Conservation (phyloP, 1,139 yeast genomes). For the Diutina siamensis region DNA sequence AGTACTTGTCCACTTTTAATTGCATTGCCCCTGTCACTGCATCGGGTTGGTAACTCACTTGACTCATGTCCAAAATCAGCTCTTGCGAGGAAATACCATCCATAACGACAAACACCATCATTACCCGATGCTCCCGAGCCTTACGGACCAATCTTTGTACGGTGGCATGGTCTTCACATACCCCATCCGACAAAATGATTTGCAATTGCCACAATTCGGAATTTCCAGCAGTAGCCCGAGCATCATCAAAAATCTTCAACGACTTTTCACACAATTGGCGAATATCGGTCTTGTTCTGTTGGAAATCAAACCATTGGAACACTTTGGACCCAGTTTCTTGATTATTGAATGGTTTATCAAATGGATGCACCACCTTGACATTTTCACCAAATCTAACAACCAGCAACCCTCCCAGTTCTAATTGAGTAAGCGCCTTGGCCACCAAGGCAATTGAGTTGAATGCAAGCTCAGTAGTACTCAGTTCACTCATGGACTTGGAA, state of each 20-base stretch:
- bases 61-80: slow-evolving; percentile 90
- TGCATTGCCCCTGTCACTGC: slow-evolving; percentile 61
- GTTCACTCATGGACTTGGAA: slow-evolving; percentile 94
- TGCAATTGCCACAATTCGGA: slow-evolving; percentile 87
- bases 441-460: slow-evolving; percentile 92
- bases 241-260: slow-evolving; percentile 62
- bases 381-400: slow-evolving; percentile 85
- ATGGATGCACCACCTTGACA: slow-evolving; percentile 79
- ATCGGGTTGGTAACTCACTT: slow-evolving; percentile 64
- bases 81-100: slow-evolving; percentile 81
- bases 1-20: slow-evolving; percentile 69
- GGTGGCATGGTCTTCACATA: slow-evolving; percentile 87
- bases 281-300: slow-evolving; percentile 80
- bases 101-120: slow-evolving; percentile 90
- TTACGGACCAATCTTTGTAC: slow-evolving; percentile 74
- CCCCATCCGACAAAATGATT: slow-evolving; percentile 90
- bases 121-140: slow-evolving; percentile 85
- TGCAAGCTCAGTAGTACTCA: slow-evolving; percentile 81
- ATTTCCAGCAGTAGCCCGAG: slow-evolving; percentile 36
- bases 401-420: slow-evolving; percentile 90
- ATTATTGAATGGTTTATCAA: slow-evolving; percentile 61
- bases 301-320: slow-evolving; percentile 85
- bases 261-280: slow-evolving; percentile 62
- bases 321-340: slow-evolving; percentile 75
- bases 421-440: slow-evolving; percentile 83